These are phyloP conservation scores for Vitis labrusca DNA, from an alignment of 164 flowering plant genomes.

Conservation along the genomic window DNA sequence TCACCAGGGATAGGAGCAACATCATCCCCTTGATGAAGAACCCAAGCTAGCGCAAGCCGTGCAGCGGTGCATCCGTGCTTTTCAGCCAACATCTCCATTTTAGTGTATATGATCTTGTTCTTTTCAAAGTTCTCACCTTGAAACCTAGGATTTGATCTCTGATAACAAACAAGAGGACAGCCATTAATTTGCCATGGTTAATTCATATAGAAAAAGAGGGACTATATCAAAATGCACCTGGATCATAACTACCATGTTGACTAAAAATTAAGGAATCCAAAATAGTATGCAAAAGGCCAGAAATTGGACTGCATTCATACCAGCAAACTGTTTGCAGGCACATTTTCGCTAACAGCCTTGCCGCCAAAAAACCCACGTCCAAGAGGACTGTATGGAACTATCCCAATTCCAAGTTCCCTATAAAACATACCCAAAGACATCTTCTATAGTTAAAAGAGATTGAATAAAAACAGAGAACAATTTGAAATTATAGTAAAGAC, in stretches of 20 bases:
- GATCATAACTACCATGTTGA: background rate
- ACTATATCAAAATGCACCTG: too few relatives aligned
- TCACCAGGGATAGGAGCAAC: conserved; percentile 32
- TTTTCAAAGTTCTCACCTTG: conserved; percentile 25
- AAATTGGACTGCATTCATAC: background rate
- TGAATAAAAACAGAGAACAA: background rate
- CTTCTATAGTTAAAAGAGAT: background rate
- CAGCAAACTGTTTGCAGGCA: conserved; percentile 13
- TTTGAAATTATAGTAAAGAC: background rate
- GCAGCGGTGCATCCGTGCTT: conserved; percentile 36
- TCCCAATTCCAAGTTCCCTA: background rate
- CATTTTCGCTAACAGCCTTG: conserved; percentile 10
- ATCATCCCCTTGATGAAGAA: conserved; percentile 27
- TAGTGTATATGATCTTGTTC: conserved; percentile 25
- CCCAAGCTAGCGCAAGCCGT: conserved; percentile 43
- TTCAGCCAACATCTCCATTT: conserved; percentile 23
- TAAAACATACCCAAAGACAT: background rate
- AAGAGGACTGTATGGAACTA: conserved; percentile 41
- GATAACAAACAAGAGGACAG: background rate
- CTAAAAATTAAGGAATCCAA: background rate
- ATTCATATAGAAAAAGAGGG: background rate
- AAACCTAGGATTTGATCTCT: conserved; percentile 27
- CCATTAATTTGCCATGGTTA: background rate
- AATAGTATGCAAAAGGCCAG: background rate
- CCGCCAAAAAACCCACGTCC: conserved; percentile 42